These are phyloP conservation scores for Westerdykella ornata DNA, from an alignment of 2,329 filamentous ascomycete species.

Conservation along the genomic window DNA sequence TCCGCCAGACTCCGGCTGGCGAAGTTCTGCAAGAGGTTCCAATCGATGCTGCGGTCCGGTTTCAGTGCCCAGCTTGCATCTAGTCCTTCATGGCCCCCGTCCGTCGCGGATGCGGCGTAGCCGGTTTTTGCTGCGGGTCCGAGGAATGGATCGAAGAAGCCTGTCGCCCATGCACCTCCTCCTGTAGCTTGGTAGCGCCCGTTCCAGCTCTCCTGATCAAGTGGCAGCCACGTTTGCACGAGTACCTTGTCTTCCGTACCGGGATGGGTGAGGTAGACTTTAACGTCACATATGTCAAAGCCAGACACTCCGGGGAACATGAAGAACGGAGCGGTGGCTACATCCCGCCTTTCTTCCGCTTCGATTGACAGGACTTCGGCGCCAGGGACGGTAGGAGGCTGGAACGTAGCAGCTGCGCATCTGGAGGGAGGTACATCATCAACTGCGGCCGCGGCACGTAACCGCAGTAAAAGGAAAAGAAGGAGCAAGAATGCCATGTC, in stretches of 20 bases:
- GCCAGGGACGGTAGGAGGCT: background rate
- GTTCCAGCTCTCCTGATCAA: constrained; percentile 23
- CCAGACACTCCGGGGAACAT: constrained; percentile 7
- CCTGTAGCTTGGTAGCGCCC: constrained; percentile 29
- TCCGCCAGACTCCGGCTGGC: constrained; percentile 36
- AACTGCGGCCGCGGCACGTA: background rate
- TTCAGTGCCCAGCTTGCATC: constrained; percentile 19
- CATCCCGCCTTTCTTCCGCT: background rate
- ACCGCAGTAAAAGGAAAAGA: background rate
- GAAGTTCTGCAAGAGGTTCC: constrained; percentile 34
- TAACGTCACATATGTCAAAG: constrained; percentile 22
- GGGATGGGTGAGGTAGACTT: constrained; percentile 15
- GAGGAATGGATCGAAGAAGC: constrained; percentile 19
- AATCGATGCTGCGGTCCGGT: constrained; percentile 19
- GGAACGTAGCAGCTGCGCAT: background rate
- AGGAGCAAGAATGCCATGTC: background rate
- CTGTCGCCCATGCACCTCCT: constrained; percentile 25
- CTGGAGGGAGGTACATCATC: background rate
- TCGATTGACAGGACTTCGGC: background rate
- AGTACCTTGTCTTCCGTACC: constrained; percentile 20
- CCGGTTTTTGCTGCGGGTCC: constrained; percentile 22
- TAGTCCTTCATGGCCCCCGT: constrained; percentile 25
- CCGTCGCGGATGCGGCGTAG: constrained; percentile 30
- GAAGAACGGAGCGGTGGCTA: background rate
- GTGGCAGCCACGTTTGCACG: constrained; percentile 27